Evolutionary conservation across 768 basidiomycete genomes (phyloP).

Genomic region (Russula abietina): DNA sequence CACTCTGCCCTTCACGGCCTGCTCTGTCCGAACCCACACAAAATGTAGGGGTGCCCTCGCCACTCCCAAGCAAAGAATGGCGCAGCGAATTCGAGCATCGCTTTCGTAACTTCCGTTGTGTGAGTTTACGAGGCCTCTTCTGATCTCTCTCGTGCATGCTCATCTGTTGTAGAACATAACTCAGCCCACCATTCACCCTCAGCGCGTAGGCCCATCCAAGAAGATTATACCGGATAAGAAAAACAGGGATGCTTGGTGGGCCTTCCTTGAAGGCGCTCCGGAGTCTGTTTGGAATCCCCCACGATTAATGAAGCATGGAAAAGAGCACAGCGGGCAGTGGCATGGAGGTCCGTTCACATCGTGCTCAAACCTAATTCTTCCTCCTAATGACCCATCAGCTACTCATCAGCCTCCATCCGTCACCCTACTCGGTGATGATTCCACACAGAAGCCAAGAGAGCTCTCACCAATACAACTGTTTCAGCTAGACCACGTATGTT

Average conservation of each 20-base stretch:
- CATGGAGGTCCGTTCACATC: conserved; percentile 15
- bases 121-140: conserved; percentile 26
- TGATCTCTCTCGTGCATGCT: neutral
- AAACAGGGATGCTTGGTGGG: conserved; percentile 77
- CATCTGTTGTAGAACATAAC: conserved; percentile 48
- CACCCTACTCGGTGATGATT: neutral
- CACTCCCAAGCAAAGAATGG: conserved; percentile 66
- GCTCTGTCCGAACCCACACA: conserved; percentile 19
- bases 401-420: neutral
- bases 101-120: conserved; percentile 64
- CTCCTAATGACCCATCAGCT: conserved; percentile 7
- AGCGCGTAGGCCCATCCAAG: conserved; percentile 29
- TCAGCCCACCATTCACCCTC: conserved; percentile 53
- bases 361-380: conserved; percentile 4
- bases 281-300: conserved; percentile 60
- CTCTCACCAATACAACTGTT: conserved; percentile 53
- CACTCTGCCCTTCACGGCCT: conserved; percentile 29
- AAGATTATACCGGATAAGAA: conserved; percentile 60
- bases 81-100: conserved; percentile 47
- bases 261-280: conserved; percentile 63
- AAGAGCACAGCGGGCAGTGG: conserved; percentile 10
- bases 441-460: conserved; percentile 31
- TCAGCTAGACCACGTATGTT: conserved; percentile 60
- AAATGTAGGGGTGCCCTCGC: conserved; percentile 29
- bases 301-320: conserved; percentile 34